Evolutionary conservation across 1,284 basidiomycete species (phyloP), one percentile per base, ranked within the genome.

Genomic region (Trichosporon ovoides): DNA sequence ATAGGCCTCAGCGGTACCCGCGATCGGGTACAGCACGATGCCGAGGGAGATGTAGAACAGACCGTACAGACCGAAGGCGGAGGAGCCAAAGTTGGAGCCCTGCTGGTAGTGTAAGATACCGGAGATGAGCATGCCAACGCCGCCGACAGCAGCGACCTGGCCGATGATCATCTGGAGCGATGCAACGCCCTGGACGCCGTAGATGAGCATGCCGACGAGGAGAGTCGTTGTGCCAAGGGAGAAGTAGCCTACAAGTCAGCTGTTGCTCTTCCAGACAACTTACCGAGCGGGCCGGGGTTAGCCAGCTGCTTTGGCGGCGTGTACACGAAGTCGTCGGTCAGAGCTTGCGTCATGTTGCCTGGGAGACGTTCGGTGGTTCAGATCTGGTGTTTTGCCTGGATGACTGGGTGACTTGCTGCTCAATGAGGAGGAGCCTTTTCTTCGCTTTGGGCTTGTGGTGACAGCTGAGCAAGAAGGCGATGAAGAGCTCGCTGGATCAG

Each of bases 111-210:
- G 51, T 56, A 40, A 53, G 40, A 61, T 35, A 12, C 59, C 56
- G 11, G 59, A 61, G 56, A 61, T 61, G 53, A 61, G 59, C 59
- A 61, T 61, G 14, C 59, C 59, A 22, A 61, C 53, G 14, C 59
- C 59, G 16, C 59, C 59, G 18, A 61, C 59, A 12, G 40, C 51
- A 18, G 38, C 33, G 28, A 54, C 53, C 36, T 58, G 56, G 28
- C 59, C 59, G 22, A 61, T 50, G 38, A 57, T 50, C 53, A 61
- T 57, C 12, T 36, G 28, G 14, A 58, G 20, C 2, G 55, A 36
- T 5, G 38, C 28, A 3, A 61, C 40, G 40, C 56, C 56, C 3
- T 53, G 59, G n/a, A 43, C 59, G 28, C 53, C 53, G 20, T 55
- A 52, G 49, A 61, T 31, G 24, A 61, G 20, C 6, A 61, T 53